A percentile compares a stretch with the other conserved stretches of the same genome.
phyloP scores from a whole-genome alignment of 2,329 filamentous ascomycete species.

The Coleophoma eucalyptorum region DNA sequence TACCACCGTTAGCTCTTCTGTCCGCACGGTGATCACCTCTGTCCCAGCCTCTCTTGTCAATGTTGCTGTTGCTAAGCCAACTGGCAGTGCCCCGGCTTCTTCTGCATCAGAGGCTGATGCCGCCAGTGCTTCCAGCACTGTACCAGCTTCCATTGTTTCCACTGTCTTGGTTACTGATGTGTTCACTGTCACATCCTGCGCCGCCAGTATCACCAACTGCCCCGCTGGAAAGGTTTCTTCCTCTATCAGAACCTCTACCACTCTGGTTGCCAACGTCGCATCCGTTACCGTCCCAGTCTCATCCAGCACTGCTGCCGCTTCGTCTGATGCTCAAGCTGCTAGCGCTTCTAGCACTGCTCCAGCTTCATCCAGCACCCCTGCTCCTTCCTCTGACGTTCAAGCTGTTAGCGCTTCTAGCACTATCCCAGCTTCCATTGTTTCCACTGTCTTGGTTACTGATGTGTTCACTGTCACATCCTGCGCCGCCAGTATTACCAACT shows the following conservation, averaged over 20 bases:
- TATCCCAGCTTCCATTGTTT: background rate
- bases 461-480: background rate
- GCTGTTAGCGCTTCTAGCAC: background rate
- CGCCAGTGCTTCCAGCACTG: background rate
- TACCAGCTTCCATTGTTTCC: background rate
- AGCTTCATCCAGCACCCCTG: background rate
- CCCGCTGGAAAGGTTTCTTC: too few relatives aligned
- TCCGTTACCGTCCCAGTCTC: background rate
- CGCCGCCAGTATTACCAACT: too few relatives aligned
- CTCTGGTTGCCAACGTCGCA: background rate
- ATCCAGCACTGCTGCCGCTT: background rate
- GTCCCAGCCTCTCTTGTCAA: constrained; percentile 43
- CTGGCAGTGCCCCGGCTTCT: background rate
- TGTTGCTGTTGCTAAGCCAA: background rate
- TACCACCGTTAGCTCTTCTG: constrained; percentile 20
- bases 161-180: background rate
- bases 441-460: background rate
- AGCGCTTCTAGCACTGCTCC: background rate
- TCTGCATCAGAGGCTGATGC: background rate
- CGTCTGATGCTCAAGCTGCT: background rate
- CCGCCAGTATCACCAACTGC: too few relatives aligned
- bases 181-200: background rate
- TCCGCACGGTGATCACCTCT: constrained; percentile 31
- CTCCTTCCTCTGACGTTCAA: background rate
- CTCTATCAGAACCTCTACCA: too few relatives aligned